These are phyloP conservation scores for Coemansia sp. DNA, from an alignment of 192 early-diverging fungal species.

Conservation along the genomic window DNA sequence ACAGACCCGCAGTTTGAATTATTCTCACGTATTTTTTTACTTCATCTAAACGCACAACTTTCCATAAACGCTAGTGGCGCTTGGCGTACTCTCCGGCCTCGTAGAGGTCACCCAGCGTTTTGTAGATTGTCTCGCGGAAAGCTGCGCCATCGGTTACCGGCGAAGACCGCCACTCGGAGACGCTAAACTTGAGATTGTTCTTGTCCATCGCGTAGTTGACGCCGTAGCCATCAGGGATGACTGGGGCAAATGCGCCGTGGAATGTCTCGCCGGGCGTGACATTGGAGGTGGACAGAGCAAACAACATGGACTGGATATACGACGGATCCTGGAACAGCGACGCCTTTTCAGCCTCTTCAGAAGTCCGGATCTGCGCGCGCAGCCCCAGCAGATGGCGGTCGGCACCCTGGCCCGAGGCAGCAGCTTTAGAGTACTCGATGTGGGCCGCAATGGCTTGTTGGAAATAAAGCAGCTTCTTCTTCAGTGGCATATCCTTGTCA, in stretches of 20 bases:
- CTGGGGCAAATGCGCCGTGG: constrained; percentile 84
- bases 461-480: constrained; percentile 57
- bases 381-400: constrained; percentile 92
- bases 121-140: constrained; percentile 61
- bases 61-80: too few relatives aligned
- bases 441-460: constrained; percentile 68
- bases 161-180: constrained; percentile 57
- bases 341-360: constrained; percentile 61
- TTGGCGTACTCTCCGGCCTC: constrained; percentile 37
- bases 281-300: constrained; percentile 78
- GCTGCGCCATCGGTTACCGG: constrained; percentile 57
- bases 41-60: too few relatives aligned
- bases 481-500: constrained; percentile 55
- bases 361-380: constrained; percentile 61
- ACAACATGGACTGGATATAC: constrained; percentile 74
- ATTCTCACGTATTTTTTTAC: too few relatives aligned
- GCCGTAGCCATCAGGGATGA: constrained; percentile 83
- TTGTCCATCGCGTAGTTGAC: constrained; percentile 76
- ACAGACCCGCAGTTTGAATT: too few relatives aligned
- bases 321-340: constrained; percentile 81
- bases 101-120: constrained; percentile 42
- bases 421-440: constrained; percentile 70
- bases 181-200: constrained; percentile 68
- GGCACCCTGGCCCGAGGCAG: constrained; percentile 75
- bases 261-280: constrained; percentile 68